Conservation (phyloP, 1,284 basidiomycete species). For the Abortiporus biennis region DNA sequence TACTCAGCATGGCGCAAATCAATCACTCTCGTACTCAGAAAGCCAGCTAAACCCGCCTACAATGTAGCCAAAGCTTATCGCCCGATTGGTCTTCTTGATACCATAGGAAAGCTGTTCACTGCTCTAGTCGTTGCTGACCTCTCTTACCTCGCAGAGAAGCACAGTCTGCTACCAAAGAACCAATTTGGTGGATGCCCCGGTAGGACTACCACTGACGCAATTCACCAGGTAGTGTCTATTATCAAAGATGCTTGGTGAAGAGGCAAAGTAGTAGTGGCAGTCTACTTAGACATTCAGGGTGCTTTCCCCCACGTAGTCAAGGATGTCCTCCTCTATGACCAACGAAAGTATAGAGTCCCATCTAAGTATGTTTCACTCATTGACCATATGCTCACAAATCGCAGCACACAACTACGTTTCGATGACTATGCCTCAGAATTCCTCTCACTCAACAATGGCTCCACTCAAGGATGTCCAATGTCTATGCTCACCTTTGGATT, state of each 20-base stretch:
- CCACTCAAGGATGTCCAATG: slow-evolving; percentile 29
- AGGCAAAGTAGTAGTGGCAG: slow-evolving; percentile 22
- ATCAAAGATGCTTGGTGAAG: slow-evolving; percentile 29
- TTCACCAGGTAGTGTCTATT: slow-evolving; percentile 25
- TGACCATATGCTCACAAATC: slow-evolving; percentile 13
- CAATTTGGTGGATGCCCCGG: slow-evolving; percentile 32
- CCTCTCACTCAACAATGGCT: slow-evolving; percentile 22
- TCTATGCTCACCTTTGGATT: slow-evolving; percentile 26
- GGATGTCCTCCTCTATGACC: slow-evolving; percentile 25
- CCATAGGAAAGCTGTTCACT: slow-evolving; percentile 28
- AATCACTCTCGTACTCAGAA: slow-evolving; percentile 30
- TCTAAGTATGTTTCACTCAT: slow-evolving; percentile 19
- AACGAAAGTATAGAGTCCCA: slow-evolving; percentile 23
- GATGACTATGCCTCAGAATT: slow-evolving; percentile 21
- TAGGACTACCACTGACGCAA: slow-evolving; percentile 29
- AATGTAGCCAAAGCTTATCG: slow-evolving; percentile 27
- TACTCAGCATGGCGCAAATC: slow-evolving; percentile 25
- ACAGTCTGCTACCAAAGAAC: slow-evolving; percentile 17
- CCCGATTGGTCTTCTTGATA: slow-evolving; percentile 33
- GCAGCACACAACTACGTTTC: slow-evolving; percentile 22
- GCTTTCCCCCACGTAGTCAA: slow-evolving; percentile 31
- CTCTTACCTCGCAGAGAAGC: slow-evolving; percentile 9
- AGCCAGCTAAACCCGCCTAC: slow-evolving; percentile 33
- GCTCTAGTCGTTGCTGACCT: slow-evolving; percentile 19
- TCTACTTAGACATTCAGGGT: slow-evolving; percentile 34